phyloP scores from a whole-genome alignment of 2,329 filamentous ascomycete species.

The Hymenoscyphus repandus region DNA sequence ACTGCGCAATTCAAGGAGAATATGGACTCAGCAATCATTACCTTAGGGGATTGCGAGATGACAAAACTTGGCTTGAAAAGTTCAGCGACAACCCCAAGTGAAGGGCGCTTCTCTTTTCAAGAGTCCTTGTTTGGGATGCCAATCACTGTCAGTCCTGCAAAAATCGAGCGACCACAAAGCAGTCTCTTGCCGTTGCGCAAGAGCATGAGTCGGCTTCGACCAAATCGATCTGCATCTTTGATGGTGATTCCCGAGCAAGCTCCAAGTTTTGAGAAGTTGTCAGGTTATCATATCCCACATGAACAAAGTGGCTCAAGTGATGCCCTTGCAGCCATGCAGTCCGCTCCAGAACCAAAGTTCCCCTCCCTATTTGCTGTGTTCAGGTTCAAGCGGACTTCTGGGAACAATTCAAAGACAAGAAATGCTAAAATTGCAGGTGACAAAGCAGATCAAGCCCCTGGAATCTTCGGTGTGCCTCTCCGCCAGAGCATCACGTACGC shows the following conservation, averaged over 20 bases:
- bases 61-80: too few relatives aligned
- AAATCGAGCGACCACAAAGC: neutral
- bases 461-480: conserved; percentile 92
- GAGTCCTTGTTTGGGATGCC: neutral
- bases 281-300: neutral
- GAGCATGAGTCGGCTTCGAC: neutral
- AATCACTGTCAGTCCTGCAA: neutral
- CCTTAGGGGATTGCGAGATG: too few relatives aligned
- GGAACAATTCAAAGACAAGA: conserved; percentile 2
- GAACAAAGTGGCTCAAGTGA: conserved; percentile 4
- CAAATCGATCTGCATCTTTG: neutral
- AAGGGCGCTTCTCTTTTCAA: neutral
- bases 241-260: neutral
- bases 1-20: neutral
- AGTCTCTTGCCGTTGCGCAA: neutral
- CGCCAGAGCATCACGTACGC: conserved; percentile 95
- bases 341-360: neutral
- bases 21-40: neutral
- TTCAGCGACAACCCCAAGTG: neutral
- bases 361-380: conserved; percentile 5
- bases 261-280: neutral
- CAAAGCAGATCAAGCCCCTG: conserved; percentile 43
- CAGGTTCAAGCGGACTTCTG: conserved; percentile 1
- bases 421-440: conserved; percentile 17
- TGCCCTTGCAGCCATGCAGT: neutral